Evolutionary conservation across 1,284 basidiomycete genomes (phyloP), one percentile per base, ranked within the genome.

Genomic region (Cutaneotrichosporon arboriforme): DNA sequence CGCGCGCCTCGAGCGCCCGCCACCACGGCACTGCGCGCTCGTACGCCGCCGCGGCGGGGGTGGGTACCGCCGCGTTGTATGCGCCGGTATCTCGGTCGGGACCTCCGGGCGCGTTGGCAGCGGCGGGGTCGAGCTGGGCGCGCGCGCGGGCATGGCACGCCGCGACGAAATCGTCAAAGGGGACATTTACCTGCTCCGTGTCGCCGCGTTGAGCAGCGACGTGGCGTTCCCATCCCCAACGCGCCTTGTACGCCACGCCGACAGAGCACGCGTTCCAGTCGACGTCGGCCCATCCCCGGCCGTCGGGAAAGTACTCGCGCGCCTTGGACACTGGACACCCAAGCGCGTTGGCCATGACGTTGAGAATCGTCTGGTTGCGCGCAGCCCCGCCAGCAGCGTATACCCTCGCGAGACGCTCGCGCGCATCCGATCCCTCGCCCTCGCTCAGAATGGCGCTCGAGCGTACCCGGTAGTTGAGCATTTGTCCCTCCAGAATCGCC

Each of bases 401-500:
- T 48, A 92, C 80, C 22, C 87, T 78, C 45, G 81, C 79, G 26
- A 90, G 77, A 9, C 26, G 80, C 8, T 59, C 42, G 70, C 48
- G 49, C 8, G 60, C 46, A 1, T 59, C 53, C 51, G 21, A 49
- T 84, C 84, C 21, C 88, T 74, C 64, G 80, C 81, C 2, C 77
- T 77, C 31, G 86, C 81, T 52, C 85, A 90, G 54, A 83, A 90
- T 66, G 17, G 66, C 58, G 15, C 60, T 54, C 9, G 66, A 65
- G 15, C 71, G 62, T 12, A 65, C 60, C 22, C 63, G 59, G 54
- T 72, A 73, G 47, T 68, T 69, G 52, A 92, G 77, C 68, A 92
- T 82, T 66, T 93, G 90, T 0, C 87, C 88, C 72, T 90, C 86
- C 59, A 93, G 77, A 59, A 93, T 88, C 5, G 87, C 85, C n/a